Base-by-base conservation (phyloP, 192 early-diverging fungal genomes). In the Martensiomyces pterosporus region DNA sequence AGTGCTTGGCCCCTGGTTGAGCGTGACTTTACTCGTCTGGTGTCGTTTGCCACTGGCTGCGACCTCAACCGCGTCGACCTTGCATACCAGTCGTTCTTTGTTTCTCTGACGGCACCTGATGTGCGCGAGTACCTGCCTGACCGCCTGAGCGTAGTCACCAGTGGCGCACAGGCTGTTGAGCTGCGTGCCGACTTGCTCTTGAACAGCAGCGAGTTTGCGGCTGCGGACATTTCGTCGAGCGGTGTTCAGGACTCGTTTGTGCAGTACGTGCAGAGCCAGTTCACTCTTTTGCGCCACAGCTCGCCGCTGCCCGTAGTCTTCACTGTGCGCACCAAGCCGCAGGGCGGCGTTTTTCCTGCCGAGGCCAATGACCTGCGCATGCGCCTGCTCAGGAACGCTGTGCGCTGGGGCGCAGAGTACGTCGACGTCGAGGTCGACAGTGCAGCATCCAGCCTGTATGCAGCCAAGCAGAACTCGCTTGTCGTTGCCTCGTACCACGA, bases 401-500 rank as follows among this genome's bases (percentile, higher is more conserved):
- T 88, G 18, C 75, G 80, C 40, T 93, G 91, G 90, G 94, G 92
- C 19, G 88, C 90, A 62, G 94, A 97, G 70, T 95, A 89, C 57
- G 65, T 99, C 22, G 97, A 97, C 60, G 76, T 96, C 19, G 93
- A 96, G 59, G 74, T 88, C 23, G 53, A 57, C 42, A 12, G 27
- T 9, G 47, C 33, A 4, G 49, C 56, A 8, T 9, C 53, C 0
- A 34, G 34, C 2, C n/a, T 60, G 23, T 51, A 60, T 21, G 47
- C 57, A 0, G 59, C 38, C 55, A 79, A 60, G 49, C 63, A 44
- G 55, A 72, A 38, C 49, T 94, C 29, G 43, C 57, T 92, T 19
- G 49, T 94, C 35, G 79, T 99, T 32, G 91, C 89, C 0, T 93
- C 90, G 21, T 96, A 80, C 85, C 95, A 98, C 60, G 95, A 98